phyloP scores from a whole-genome alignment of 208 protist species.

The Trypanosoma avium region DNA sequence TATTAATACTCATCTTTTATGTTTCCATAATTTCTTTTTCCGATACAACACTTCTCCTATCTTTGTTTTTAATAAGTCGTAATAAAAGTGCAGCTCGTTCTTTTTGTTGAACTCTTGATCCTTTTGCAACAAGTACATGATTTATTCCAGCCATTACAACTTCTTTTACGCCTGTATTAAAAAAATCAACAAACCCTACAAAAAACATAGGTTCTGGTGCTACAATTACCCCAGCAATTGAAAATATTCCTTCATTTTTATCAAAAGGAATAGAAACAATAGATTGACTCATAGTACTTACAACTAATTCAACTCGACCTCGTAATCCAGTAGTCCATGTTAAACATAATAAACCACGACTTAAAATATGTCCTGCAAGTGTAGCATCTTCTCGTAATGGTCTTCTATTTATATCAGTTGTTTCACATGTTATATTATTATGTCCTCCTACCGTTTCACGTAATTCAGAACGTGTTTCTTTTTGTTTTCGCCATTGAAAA shows the following conservation, averaged over 20 bases:
- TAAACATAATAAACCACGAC: conserved; percentile 61
- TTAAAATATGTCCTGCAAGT: conserved; percentile 61
- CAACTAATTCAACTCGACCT: conserved; percentile 47
- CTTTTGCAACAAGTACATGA: conserved; percentile 65
- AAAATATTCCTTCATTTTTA: conserved; percentile 37
- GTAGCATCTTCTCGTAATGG: background rate
- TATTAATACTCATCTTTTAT: too few relatives aligned
- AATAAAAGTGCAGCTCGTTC: conserved; percentile 47
- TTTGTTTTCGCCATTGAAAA: conserved; percentile 25
- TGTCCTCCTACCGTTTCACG: background rate
- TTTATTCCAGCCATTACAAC: conserved; percentile 72
- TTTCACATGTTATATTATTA: background rate
- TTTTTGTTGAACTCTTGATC: conserved; percentile 36
- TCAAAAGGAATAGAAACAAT: conserved; percentile 72
- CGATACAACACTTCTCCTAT: background rate
- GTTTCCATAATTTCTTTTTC: background rate
- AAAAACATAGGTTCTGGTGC: conserved; percentile 75
- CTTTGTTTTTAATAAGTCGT: conserved; percentile 35
- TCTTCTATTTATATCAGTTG: background rate
- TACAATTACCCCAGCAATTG: conserved; percentile 61
- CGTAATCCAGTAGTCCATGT: conserved; percentile 27
- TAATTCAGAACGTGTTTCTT: conserved; percentile 13
- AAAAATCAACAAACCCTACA: conserved; percentile 75
- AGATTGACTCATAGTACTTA: conserved; percentile 78
- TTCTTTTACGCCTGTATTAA: conserved; percentile 48